These are phyloP conservation scores for Coemansia sp. DNA, from an alignment of 192 early-diverging fungal genomes.

Conservation along the genomic window DNA sequence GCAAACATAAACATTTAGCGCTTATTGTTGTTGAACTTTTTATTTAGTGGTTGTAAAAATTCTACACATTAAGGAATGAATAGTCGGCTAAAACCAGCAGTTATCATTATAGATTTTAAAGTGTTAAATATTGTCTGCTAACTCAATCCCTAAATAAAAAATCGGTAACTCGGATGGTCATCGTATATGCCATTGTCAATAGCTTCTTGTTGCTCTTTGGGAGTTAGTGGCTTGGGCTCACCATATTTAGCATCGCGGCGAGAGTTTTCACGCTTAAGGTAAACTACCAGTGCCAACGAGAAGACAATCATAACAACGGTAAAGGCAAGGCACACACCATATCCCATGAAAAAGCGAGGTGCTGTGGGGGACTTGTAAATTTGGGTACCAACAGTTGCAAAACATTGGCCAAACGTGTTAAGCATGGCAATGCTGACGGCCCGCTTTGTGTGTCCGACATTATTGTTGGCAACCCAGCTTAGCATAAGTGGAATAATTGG, in stretches of 20 bases:
- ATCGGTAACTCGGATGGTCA: slow-evolving; percentile 48
- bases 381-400: slow-evolving; percentile 71
- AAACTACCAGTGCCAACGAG: slow-evolving; percentile 52
- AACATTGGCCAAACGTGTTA: slow-evolving; percentile 69
- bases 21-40: too few species aligned
- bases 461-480: slow-evolving; percentile 66
- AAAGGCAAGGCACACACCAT: slow-evolving; percentile 53
- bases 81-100: too few species aligned
- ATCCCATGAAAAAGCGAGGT: slow-evolving; percentile 57
- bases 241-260: slow-evolving; percentile 28
- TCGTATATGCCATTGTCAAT: slow-evolving; percentile 43
- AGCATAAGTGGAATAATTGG: slow-evolving; percentile 62
- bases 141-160: slow-evolving; percentile 21
- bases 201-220: slow-evolving; percentile 38
- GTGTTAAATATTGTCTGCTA: too few species aligned
- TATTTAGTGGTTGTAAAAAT: too few species aligned
- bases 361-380: slow-evolving; percentile 67
- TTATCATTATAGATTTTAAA: too few species aligned
- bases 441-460: slow-evolving; percentile 70
- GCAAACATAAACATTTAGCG: too few species aligned
- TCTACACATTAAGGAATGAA: too few species aligned
- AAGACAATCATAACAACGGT: slow-evolving; percentile 54
- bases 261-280: slow-evolving; percentile 62
- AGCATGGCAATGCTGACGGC: slow-evolving; percentile 67
- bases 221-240: slow-evolving; percentile 18